Evolutionary conservation across 2,329 filamentous ascomycete species (phyloP).

Genomic region (Aureobasidium sp.): DNA sequence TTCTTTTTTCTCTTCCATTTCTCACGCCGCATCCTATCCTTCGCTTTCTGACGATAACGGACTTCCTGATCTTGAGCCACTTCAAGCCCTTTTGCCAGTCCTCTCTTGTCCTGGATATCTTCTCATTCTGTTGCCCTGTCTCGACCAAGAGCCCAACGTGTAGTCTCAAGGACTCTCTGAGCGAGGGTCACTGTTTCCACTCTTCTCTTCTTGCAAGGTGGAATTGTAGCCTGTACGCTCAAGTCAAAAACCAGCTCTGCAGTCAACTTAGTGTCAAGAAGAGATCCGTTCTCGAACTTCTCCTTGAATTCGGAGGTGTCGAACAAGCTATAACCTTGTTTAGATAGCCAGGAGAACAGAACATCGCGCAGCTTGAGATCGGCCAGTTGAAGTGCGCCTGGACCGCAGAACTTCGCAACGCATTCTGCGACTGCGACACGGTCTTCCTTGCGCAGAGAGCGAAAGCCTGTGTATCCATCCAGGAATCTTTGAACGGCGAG

Average conservation of each 20-base stretch:
- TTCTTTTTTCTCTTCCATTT: too few relatives aligned
- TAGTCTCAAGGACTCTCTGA: too few relatives aligned
- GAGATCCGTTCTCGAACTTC: background rate
- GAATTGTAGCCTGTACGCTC: background rate
- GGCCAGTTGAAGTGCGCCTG: background rate
- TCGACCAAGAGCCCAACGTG: too few relatives aligned
- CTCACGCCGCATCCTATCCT: too few relatives aligned
- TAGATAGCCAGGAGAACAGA: background rate
- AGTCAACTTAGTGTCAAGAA: background rate
- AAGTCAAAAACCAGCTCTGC: background rate
- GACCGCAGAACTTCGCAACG: background rate
- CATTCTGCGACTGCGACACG: background rate
- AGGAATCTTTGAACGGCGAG: too few relatives aligned
- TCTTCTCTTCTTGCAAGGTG: background rate
- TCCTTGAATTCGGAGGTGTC: background rate
- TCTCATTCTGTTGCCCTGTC: too few relatives aligned
- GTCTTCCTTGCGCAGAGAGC: too few relatives aligned
- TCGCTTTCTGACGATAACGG: too few relatives aligned
- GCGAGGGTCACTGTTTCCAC: background rate
- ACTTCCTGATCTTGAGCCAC: too few relatives aligned
- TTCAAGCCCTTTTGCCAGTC: too few relatives aligned
- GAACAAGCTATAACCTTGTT: background rate
- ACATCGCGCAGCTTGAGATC: background rate
- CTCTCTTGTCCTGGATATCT: too few relatives aligned
- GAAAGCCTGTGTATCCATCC: too few relatives aligned